Conservation (phyloP, 306 rosid genomes). For the Vigna mungo region DNA sequence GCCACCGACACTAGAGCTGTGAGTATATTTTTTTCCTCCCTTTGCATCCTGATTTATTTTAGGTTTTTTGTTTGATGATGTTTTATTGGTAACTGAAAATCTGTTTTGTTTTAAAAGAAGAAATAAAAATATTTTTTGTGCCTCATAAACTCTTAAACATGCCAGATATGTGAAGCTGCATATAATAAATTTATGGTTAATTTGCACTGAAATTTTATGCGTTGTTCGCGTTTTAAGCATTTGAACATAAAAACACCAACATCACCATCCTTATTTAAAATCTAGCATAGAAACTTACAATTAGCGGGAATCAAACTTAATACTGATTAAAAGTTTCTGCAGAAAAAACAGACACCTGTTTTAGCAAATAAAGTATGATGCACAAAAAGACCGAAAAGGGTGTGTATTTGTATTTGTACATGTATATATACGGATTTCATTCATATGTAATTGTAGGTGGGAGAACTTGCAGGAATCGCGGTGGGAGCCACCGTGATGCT, state of each 20-base stretch:
- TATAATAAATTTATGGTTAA: no score
- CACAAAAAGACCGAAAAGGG: no score
- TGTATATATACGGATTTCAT: background rate
- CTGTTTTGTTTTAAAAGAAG: no score
- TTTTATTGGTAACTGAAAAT: no score
- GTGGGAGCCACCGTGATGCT: slow-evolving; percentile 94
- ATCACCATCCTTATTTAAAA: background rate
- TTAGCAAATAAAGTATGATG: no score
- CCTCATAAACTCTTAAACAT: no score
- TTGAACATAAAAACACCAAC: background rate
- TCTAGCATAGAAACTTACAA: background rate
- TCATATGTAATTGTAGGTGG: slow-evolving; percentile 58
- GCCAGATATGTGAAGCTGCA: background rate
- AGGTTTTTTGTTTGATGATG: background rate
- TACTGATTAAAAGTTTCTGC: background rate
- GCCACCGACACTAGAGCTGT: slow-evolving; percentile 93
- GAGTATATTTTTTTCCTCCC: slow-evolving; percentile 31
- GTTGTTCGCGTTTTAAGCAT: background rate
- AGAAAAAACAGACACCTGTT: no score
- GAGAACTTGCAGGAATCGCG: slow-evolving; percentile 87
- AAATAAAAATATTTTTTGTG: no score
- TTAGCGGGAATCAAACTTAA: background rate
- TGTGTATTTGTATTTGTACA: no score
- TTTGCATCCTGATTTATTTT: background rate
- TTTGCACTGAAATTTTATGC: background rate